phyloP scores from a whole-genome alignment of 176 grass and related monocot genomes.

The Eleusine indica region DNA sequence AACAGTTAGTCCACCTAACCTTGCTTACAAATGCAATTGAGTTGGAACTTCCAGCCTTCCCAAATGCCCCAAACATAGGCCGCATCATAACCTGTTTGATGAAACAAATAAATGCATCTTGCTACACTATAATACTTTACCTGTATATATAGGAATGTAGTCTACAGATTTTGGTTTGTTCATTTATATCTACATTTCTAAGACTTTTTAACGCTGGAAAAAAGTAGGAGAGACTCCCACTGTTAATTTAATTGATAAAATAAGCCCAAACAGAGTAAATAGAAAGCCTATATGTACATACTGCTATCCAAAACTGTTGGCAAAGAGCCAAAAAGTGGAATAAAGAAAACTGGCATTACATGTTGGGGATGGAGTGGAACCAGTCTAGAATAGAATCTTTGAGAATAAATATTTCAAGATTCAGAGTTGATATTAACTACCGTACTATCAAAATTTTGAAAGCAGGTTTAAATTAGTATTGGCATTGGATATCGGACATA shows the following conservation, averaged over 20 bases:
- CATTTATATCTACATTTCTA: neutral
- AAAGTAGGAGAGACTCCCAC: too few relatives aligned
- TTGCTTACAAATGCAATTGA: constrained; percentile 98
- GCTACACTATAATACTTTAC: neutral
- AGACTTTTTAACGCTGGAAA: neutral
- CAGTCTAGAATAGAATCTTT: too few relatives aligned
- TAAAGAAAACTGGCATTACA: too few relatives aligned
- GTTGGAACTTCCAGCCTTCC: constrained; percentile 81
- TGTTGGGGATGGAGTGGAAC: too few relatives aligned
- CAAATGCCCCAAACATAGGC: constrained; percentile 96
- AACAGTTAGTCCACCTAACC: constrained; percentile 49
- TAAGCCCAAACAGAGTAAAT: too few relatives aligned
- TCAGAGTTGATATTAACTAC: neutral
- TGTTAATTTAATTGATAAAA: too few relatives aligned
- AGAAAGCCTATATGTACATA: too few relatives aligned
- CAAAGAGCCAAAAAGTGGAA: too few relatives aligned
- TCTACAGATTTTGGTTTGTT: neutral
- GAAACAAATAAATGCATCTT: constrained; percentile 34
- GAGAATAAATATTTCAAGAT: neutral
- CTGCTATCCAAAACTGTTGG: too few relatives aligned
- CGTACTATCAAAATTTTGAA: constrained; percentile 20
- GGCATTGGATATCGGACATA: neutral
- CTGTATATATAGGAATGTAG: neutral
- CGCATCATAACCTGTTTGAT: constrained; percentile 81
- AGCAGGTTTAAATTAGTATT: neutral